Evolutionary conservation across 495 filamentous ascomycete genomes (phyloP), one percentile per base, ranked within the genome.

Genomic region (Penicillium canariense): DNA sequence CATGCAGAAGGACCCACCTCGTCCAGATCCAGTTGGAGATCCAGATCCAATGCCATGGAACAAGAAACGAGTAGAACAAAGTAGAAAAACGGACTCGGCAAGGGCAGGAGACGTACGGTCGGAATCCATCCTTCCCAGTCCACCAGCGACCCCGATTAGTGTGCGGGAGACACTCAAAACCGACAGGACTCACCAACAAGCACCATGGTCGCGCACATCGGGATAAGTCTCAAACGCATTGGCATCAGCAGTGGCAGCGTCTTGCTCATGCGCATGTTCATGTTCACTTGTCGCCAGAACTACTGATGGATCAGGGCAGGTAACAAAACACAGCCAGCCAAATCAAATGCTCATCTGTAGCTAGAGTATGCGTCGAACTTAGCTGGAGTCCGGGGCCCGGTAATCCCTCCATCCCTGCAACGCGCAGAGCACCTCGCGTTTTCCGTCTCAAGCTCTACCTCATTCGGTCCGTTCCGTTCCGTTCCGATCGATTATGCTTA

Each of bases 291-390:
- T 60, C 61, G 61, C 62, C 71, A 68, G 57, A 60, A 66, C 68
- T 74, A 74, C 65, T 69, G 61, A 67, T 58, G 52, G 52, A 71
- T 69, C 68, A 72, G 66, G 66, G 62, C 50, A 68, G 50, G 58
- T 61, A 64, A 58, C 43, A 55, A 63, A 60, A 48, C 36, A 55
- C 50, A 62, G 35, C 49, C 52, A 53, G 60, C 51, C 49, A 60
- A 48, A 50, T 23, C 34, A 53, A 62, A 63, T 54, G 58, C 57
- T 61, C 58, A 67, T 61, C 51, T 58, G 54, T 65, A 57, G 62
- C 62, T 65, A 67, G 62, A 71, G 67, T 59, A 65, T 69, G 65
- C 60, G 68, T 72, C 72, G 68, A 69, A 77, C 74, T 77, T 77
- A 77, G 74, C 74, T 77, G 73, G 65, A 62, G 52, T 63, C 54